A percentile compares a stretch with the other conserved stretches of the same genome.
Conservation (phyloP, 1,284 basidiomycete species). For the Ganoderma multipileum region DNA sequence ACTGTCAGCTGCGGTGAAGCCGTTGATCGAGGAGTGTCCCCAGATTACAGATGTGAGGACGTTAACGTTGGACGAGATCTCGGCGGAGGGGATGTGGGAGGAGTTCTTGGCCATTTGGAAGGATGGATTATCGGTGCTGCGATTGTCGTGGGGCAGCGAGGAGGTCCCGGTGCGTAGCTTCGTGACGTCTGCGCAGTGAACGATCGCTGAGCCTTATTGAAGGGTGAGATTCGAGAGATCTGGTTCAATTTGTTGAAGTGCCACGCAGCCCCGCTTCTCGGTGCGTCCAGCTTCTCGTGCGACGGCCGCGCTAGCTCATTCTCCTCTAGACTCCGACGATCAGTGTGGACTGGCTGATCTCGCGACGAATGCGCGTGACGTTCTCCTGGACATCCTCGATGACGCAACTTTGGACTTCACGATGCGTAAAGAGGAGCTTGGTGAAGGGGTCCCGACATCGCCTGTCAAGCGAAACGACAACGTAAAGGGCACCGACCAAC, state of each 20-base stretch:
- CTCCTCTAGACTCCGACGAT: conserved; percentile 41
- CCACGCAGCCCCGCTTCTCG: conserved; percentile 42
- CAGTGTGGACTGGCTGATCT: conserved; percentile 46
- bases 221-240: conserved; percentile 47
- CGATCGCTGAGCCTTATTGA: conserved; percentile 13
- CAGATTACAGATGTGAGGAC: conserved; percentile 57
- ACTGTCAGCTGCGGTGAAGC: conserved; percentile 53
- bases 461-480: conserved; percentile 27
- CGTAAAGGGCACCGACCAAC: conserved; percentile 13
- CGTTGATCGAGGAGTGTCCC: conserved; percentile 59
- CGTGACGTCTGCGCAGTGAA: conserved; percentile 12
- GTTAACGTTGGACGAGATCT: conserved; percentile 62
- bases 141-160: conserved; percentile 45
- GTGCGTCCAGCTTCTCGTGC: conserved; percentile 13
- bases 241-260: conserved; percentile 51
- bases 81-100: conserved; percentile 58
- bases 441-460: conserved; percentile 25
- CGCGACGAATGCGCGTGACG: conserved; percentile 46
- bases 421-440: conserved; percentile 34
- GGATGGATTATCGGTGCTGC: conserved; percentile 50
- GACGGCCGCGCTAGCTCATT: conserved; percentile 9
- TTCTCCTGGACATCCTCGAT: conserved; percentile 58
- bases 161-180: conserved; percentile 48
- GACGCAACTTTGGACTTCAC: conserved; percentile 59
- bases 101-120: conserved; percentile 64